These are phyloP conservation scores for Saturnispora halmiae DNA, from an alignment of 805 yeast genomes.

Conservation along the genomic window DNA sequence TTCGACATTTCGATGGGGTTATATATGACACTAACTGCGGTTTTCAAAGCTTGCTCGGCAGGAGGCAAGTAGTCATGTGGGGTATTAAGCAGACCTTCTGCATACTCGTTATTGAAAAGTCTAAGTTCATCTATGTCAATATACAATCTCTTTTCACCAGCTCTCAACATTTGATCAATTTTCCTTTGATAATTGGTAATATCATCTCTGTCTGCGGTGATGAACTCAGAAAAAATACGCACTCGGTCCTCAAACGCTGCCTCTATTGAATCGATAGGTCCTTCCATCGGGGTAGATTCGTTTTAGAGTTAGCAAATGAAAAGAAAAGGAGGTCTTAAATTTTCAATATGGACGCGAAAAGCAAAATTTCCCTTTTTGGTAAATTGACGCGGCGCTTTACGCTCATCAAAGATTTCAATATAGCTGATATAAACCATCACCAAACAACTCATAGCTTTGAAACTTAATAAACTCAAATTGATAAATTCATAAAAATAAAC, in stretches of 20 bases:
- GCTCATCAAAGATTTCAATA: constrained; percentile 1
- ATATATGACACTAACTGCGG: constrained; percentile 63
- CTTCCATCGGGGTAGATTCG: constrained; percentile 18
- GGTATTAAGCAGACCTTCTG: constrained; percentile 61
- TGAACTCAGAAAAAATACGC: constrained; percentile 79
- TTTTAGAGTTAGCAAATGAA: not conserved
- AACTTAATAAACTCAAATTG: too few relatives aligned
- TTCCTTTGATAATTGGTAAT: constrained; percentile 54
- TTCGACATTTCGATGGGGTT: constrained; percentile 49
- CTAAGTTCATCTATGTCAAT: constrained; percentile 83
- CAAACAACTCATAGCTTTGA: too few relatives aligned
- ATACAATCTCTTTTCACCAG: constrained; percentile 55
- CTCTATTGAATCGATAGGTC: constrained; percentile 23
- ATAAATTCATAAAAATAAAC: too few relatives aligned
- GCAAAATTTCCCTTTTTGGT: constrained; percentile 5
- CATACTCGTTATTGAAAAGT: constrained; percentile 64
- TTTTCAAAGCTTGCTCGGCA: constrained; percentile 76
- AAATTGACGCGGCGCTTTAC: not conserved
- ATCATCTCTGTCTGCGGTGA: constrained; percentile 44
- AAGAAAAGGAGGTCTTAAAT: not conserved
- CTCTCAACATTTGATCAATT: constrained; percentile 63
- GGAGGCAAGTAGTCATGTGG: constrained; percentile 90
- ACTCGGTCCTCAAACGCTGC: constrained; percentile 67
- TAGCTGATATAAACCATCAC: not conserved
- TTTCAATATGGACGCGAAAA: constrained; percentile 1